Base-by-base conservation (phyloP, 331 rosid species). In the Quercus tomentella region DNA sequence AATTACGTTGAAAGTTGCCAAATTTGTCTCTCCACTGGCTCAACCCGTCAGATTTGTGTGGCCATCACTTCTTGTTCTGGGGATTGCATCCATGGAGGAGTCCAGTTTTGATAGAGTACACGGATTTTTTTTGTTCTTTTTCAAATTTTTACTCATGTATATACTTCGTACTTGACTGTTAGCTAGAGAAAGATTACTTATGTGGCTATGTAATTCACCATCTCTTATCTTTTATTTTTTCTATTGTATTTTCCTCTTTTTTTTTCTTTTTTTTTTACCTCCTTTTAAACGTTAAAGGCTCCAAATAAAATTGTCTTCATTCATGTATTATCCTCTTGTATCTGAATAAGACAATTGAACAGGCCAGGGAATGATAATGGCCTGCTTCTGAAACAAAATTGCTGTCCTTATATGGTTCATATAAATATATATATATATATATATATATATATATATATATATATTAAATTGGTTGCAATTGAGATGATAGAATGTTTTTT, bases 41-140 rank as follows among this genome's bases (percentile, higher is more conserved):
- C 6, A n/a, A 26, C 61, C 11, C 75, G 12, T 6, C 56, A 37
- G 56, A 35, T 56, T 57, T 63, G 23, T 76, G 41, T 55, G 70
- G 80, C 75, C 77, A 4, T 55, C 81, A 23, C 72, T 79, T 80
- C 84, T 71, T 71, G 76, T 70, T 79, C 60, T 73, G 75, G 63
- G 81, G 69, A 82, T 76, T 56, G 83, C 86, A 69, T 72, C 56
- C 69, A 16, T 73, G 83, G 81, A 82, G 84, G 82, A 70, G 22
- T 85, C 80, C 86, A 87, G 79, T 88, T 88, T 86, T 90, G 92
- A 76, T 58, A 79, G 78, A 16, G 60, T 62, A 73, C 78, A 79
- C 70, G 22, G 18, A 43, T 79, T 67, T 76, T 56, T 55, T 63
- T 76, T 76, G 52, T 52, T 4, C 6, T 6, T 72, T 58, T 41